These are phyloP conservation scores for Naganishia sp. DNA, from an alignment of 1,284 basidiomycete species.

Conservation along the genomic window DNA sequence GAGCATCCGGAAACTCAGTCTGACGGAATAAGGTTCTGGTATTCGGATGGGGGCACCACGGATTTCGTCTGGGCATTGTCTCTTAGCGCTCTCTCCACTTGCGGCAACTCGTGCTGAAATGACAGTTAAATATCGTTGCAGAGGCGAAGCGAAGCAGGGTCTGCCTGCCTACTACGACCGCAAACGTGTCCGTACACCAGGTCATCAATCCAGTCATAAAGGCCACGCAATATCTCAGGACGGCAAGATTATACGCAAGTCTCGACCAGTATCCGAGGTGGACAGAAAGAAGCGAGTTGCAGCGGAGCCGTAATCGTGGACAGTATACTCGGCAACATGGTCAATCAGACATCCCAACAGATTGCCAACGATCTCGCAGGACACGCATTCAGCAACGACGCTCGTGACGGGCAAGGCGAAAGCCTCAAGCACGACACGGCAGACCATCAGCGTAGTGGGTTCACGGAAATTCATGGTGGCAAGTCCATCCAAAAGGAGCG, in stretches of 20 bases:
- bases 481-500: constrained; percentile 3
- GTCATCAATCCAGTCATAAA: no score
- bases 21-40: no score
- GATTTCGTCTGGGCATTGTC: no score
- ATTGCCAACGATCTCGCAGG: background rate
- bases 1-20: no score
- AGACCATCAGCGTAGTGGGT: background rate
- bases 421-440: background rate
- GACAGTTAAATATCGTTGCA: background rate
- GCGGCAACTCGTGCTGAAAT: no score
- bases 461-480: constrained; percentile 13
- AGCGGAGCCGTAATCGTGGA: background rate
- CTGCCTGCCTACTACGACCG: no score
- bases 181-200: no score
- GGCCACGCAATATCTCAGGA: no score
- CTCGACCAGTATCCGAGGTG: no score
- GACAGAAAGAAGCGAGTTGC: background rate
- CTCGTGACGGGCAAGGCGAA: background rate
- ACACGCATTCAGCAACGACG: background rate
- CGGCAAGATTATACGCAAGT: no score
- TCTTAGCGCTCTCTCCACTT: no score
- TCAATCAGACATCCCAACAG: constrained; percentile 11
- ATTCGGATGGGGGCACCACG: no score
- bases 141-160: background rate
- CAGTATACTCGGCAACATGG: constrained; percentile 5